Evolutionary conservation across 116 monocot species (phyloP), one percentile per base, ranked within the genome.

Genomic region (Dioscorea cayenensis): DNA sequence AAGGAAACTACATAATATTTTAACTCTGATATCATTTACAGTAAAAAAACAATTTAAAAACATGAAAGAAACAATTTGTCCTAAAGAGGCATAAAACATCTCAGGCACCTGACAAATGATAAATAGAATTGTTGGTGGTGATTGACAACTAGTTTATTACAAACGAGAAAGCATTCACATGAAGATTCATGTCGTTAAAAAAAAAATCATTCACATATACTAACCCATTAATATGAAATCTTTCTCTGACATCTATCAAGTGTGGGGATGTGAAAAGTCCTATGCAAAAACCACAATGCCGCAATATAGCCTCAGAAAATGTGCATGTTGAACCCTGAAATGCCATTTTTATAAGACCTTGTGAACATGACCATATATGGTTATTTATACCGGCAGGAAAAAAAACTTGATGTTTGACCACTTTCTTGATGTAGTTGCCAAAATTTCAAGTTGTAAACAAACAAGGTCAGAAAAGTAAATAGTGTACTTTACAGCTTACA

Each of bases 211-310:
- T 17, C 52, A 48, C 19, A 49, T 65, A 89, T n/a, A n/a, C 83
- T 74, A 49, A 87, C 94, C 94, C 90, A 78, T 90, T 85, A 18
- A 94, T 82, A 16, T 85, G 87, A 63, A 76, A 84, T 78, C 94
- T 87, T 78, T 94, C 94, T 68, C 85, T 85, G n/a, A 94, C 76
- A 84, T 94, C 94, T 43, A 94, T 88, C 67, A 94, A 78, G 51
- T 94, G 94, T 28, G 94, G 94, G 13, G 94, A 94, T 48, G 90
- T 94, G 72, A 94, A 94, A 21, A 94, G 78, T 22, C 94, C 94
- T 18, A 90, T 94, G 62, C 79, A 74, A 62, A 83, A 78, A 75
- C 94, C 94, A 85, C 87, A 94, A 71, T 90, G 81, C 73, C 82
- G 79, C 78, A 94, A 87, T 75, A 94, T 90, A 63, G 94, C 78